These are phyloP conservation scores for Plasmodium gonderi DNA, from an alignment of 169 alveolate genomes.

Conservation along the genomic window DNA sequence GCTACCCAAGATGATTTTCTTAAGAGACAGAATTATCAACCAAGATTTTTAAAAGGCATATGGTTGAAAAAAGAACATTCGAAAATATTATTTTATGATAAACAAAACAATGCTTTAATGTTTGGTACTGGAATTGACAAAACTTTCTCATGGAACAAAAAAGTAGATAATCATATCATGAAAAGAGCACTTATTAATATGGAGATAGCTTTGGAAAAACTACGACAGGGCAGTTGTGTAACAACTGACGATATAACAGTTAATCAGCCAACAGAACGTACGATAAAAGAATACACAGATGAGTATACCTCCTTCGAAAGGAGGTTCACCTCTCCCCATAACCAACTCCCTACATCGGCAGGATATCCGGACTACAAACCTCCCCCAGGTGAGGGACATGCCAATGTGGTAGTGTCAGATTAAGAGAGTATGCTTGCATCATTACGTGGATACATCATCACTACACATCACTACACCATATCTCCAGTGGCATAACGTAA, in stretches of 20 bases:
- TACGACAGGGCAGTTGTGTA: slow-evolving; percentile 68
- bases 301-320: slow-evolving; percentile 31
- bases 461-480: background rate
- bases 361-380: slow-evolving; percentile 61
- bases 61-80: slow-evolving; percentile 78
- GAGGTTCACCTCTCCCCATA: slow-evolving; percentile 31
- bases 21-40: slow-evolving; percentile 37
- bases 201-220: slow-evolving; percentile 79
- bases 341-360: slow-evolving; percentile 15
- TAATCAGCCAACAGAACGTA: slow-evolving; percentile 25
- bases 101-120: slow-evolving; percentile 74
- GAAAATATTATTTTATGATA: slow-evolving; percentile 75
- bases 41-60: slow-evolving; percentile 73
- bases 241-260: slow-evolving; percentile 35
- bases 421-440: no score
- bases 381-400: slow-evolving; percentile 45
- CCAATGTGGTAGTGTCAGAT: no score
- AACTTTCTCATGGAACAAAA: slow-evolving; percentile 75
- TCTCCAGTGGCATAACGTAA: no score
- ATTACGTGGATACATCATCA: background rate
- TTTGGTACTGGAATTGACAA: slow-evolving; percentile 77
- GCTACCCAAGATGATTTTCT: slow-evolving; percentile 73
- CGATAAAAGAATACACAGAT: slow-evolving; percentile 40
- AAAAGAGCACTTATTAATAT: slow-evolving; percentile 74
- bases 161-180: slow-evolving; percentile 32